Conservation (phyloP, 148 eudicot species). For the Heliosperma pusillum region DNA sequence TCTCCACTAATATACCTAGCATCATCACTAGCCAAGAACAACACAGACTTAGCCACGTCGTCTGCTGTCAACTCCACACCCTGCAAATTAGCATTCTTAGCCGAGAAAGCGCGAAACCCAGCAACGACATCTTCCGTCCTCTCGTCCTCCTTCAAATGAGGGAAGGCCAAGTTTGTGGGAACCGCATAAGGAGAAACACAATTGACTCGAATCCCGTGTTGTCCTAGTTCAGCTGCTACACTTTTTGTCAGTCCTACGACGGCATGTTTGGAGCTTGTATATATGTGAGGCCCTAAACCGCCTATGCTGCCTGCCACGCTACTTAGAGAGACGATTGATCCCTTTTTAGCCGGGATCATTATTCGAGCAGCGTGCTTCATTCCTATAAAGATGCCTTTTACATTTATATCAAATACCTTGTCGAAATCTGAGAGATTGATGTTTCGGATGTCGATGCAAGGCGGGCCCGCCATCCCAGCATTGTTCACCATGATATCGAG, state of each 20-base stretch:
- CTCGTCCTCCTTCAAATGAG: slow-evolving; percentile 66
- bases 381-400: slow-evolving; percentile 73
- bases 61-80: slow-evolving; percentile 67
- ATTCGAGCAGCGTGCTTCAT: slow-evolving; percentile 95
- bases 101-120: slow-evolving; percentile 52
- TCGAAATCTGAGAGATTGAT: slow-evolving; percentile 50
- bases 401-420: slow-evolving; percentile 65
- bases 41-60: slow-evolving; percentile 82
- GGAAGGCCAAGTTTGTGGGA: slow-evolving; percentile 59
- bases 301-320: slow-evolving; percentile 64
- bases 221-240: slow-evolving; percentile 90
- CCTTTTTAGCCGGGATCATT: slow-evolving; percentile 80
- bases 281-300: slow-evolving; percentile 80
- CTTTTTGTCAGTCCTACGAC: slow-evolving; percentile 80
- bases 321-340: slow-evolving; percentile 61
- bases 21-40: slow-evolving; percentile 90
- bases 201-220: slow-evolving; percentile 77
- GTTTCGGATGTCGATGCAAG: slow-evolving; percentile 64
- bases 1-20: slow-evolving; percentile 80
- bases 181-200: slow-evolving; percentile 90
- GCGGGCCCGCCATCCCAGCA: slow-evolving; percentile 68
- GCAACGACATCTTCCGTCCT: slow-evolving; percentile 61
- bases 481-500: slow-evolving; percentile 91
- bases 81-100: slow-evolving; percentile 64
- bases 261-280: slow-evolving; percentile 86